Evolutionary conservation across 2,329 filamentous ascomycete genomes (phyloP), one percentile per base, ranked within the genome.

Genomic region (Penicillium sp.): DNA sequence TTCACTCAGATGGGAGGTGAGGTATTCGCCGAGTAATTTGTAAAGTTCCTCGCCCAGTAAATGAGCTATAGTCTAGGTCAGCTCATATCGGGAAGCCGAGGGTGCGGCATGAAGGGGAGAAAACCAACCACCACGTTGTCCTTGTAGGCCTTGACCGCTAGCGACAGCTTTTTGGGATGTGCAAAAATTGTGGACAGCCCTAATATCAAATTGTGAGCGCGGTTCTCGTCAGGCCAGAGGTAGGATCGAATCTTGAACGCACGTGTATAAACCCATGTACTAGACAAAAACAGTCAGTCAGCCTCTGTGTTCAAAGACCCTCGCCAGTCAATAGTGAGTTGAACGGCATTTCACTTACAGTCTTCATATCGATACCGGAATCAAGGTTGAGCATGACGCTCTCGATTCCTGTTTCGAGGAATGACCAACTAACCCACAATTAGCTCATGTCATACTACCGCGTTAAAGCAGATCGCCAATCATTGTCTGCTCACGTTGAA

Each of bases 231-330:
- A 56, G 75, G 78, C 66, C 37, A 6, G 37, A 57, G 23, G 17
- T 37, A 43, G 38, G n/a, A n/a, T 48, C 15, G 17, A 50, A 43
- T 29, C 19, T 19, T 17, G 29, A 37, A 65, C 71, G 55, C 60
- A 91, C 89, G 93, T 97, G 78, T 97, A 97, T 60, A 97, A 87
- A 56, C 90, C 91, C 93, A 97, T 97, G 78, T 97, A 97, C 82
- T 89, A 72, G 27, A 60, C 48, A 57, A 45, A 35, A 47, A 31
- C 57, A 61, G 48, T 40, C 23, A 52, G 60, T 69, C 49, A 69
- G 61, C 15, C 54, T 50, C 29, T 37, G 12, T 29, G 9, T 29
- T 31, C 6, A 21, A 21, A 41, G 3, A 33, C 8, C 1, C 23
- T 38, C 21, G 6, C 23, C n/a, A 31, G 12, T 31, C 33, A 9